Percentiles rank a stretch among this genome's conserved stretches.
Evolutionary conservation across 805 yeast species (phyloP).

Genomic region (Wickerhamomyces chaumierensis): DNA sequence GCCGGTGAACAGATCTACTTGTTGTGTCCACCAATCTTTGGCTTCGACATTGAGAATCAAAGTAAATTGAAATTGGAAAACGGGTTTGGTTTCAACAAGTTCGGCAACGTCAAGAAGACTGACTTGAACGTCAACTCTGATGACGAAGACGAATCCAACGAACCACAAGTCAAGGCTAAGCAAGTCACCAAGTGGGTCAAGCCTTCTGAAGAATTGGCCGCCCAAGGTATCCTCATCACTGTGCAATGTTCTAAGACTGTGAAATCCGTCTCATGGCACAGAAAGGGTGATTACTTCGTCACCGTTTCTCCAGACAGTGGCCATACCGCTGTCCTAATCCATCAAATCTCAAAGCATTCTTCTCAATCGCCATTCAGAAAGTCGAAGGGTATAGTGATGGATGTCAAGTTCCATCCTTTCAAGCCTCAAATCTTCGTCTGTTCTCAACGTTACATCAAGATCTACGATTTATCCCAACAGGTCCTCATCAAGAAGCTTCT

Average conservation of each 20-base stretch:
- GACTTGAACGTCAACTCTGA: conserved; percentile 26
- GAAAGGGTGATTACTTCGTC: conserved; percentile 94
- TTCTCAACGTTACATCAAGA: conserved; percentile 84
- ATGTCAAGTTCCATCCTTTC: conserved; percentile 94
- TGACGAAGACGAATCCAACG: conserved; percentile 29
- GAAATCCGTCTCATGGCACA: conserved; percentile 86
- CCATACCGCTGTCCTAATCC: conserved; percentile 81
- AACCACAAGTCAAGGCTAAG: conserved; percentile 28
- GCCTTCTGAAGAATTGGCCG: conserved; percentile 52
- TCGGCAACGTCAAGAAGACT: conserved; percentile 40
- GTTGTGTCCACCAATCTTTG: conserved; percentile 84
- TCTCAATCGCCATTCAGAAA: conserved; percentile 94
- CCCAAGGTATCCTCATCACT: conserved; percentile 62
- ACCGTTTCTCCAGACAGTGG: conserved; percentile 93
- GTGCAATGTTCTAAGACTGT: conserved; percentile 59
- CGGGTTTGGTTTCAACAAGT: conserved; percentile 82
- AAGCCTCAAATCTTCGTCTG: conserved; percentile 90
- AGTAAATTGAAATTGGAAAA: conserved; percentile 72
- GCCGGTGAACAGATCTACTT: conserved; percentile 75
- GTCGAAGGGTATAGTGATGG: conserved; percentile 89
- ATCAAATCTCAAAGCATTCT: conserved; percentile 86
- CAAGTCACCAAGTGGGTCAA: conserved; percentile 75
- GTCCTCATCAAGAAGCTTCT: conserved; percentile 67
- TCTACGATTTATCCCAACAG: conserved; percentile 86
- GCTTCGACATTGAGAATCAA: conserved; percentile 72